Evolutionary conservation across 331 rosid genomes (phyloP).

Genomic region (Cucumis variabilis): DNA sequence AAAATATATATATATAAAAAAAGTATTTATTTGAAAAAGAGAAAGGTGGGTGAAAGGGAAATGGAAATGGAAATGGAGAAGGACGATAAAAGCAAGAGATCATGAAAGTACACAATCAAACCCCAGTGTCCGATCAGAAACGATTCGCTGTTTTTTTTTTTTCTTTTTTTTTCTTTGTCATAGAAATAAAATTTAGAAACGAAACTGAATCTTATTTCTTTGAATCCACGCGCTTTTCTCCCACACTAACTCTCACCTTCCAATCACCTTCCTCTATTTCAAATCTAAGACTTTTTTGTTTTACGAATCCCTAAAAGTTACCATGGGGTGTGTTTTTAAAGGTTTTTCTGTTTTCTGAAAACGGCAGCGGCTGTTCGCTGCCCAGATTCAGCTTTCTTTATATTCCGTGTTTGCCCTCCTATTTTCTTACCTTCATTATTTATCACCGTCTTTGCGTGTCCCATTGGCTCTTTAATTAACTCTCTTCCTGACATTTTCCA

Average conservation of each 20-base stretch:
- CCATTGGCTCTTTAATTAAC: neutral
- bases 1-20: too few species aligned
- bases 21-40: too few species aligned
- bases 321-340: neutral
- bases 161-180: neutral
- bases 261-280: slow-evolving; percentile 3
- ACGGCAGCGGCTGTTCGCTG: slow-evolving; percentile 2
- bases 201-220: neutral
- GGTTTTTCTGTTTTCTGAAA: neutral
- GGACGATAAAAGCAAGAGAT: neutral
- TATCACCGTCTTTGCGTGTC: neutral
- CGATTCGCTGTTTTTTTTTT: slow-evolving; percentile 7
- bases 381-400: neutral
- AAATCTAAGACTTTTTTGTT: neutral
- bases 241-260: neutral
- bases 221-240: neutral
- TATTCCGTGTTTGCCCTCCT: slow-evolving; percentile 25
- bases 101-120: slow-evolving; percentile 23
- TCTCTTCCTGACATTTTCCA: slow-evolving; percentile 10
- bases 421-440: neutral
- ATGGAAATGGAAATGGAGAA: neutral
- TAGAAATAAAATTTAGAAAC: neutral
- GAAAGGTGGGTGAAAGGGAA: neutral
- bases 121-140: slow-evolving; percentile 27
- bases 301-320: slow-evolving; percentile 27